Evolutionary conservation across 2,329 filamentous ascomycete species (phyloP).

Genomic region (Myotisia sp.): DNA sequence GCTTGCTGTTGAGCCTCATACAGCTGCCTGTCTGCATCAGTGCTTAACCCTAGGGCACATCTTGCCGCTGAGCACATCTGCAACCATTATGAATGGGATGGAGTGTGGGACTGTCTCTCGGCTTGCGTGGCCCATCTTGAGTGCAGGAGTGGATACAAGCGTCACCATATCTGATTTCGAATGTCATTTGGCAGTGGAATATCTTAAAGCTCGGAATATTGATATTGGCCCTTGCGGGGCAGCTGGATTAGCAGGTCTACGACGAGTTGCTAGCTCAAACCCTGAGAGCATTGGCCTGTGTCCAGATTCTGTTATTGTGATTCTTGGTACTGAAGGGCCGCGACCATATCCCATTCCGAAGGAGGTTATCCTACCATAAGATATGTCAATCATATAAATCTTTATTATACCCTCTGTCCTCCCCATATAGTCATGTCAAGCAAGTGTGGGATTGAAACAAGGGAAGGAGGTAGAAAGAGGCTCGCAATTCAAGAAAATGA

Average conservation of each 20-base stretch:
- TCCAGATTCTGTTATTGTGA: conserved; percentile 43
- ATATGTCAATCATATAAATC: too few relatives aligned
- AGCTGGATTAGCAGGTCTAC: conserved; percentile 42
- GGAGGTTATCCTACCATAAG: too few relatives aligned
- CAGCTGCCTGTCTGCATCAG: conserved; percentile 40
- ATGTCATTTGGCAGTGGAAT: conserved; percentile 43
- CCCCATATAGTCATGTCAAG: too few relatives aligned
- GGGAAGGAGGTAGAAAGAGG: too few relatives aligned
- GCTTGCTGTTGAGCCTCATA: conserved; percentile 57
- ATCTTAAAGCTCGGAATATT: conserved; percentile 37
- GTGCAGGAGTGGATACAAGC: conserved; percentile 44
- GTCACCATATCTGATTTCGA: conserved; percentile 49
- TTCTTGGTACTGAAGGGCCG: conserved; percentile 53
- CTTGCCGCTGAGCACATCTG: conserved; percentile 38
- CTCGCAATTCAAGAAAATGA: too few relatives aligned
- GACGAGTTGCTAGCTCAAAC: conserved; percentile 27
- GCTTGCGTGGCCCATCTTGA: conserved; percentile 49
- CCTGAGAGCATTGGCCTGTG: conserved; percentile 26
- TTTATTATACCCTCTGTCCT: too few relatives aligned
- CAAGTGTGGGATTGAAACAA: too few relatives aligned
- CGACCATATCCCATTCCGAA: conserved; percentile 39
- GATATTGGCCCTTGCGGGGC: conserved; percentile 50
- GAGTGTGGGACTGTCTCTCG: conserved; percentile 56
- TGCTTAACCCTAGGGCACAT: conserved; percentile 37
- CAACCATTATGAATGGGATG: conserved; percentile 61